Percentiles rank a stretch among this genome's conserved stretches.
These are phyloP conservation scores for Aspergillus nomiae DNA, from an alignment of 2,329 filamentous ascomycete genomes.

Conservation along the genomic window DNA sequence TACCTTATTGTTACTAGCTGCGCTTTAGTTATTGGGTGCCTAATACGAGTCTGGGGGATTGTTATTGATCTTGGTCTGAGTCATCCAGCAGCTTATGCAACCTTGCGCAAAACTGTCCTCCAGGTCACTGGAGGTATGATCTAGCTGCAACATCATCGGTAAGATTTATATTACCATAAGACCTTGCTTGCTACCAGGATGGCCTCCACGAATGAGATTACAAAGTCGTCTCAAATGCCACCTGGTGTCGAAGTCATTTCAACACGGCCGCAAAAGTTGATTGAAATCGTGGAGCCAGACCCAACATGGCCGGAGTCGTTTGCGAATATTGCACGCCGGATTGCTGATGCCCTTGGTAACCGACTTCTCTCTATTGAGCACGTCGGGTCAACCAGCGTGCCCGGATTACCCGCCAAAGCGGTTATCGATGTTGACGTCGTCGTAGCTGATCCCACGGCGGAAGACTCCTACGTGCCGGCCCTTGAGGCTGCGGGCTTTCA, in stretches of 20 bases:
- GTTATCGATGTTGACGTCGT: constrained; percentile 57
- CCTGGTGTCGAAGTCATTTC: neutral
- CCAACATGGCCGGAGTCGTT: constrained; percentile 27
- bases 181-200: neutral
- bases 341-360: constrained; percentile 20
- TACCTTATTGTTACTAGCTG: constrained; percentile 1
- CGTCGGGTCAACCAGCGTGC: constrained; percentile 55
- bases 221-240: neutral
- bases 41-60: neutral
- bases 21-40: neutral
- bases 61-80: neutral
- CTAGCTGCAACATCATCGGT: neutral
- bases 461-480: constrained; percentile 45
- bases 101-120: neutral
- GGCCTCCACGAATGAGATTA: neutral
- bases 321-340: constrained; percentile 18
- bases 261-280: constrained; percentile 10
- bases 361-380: constrained; percentile 43
- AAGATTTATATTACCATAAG: neutral
- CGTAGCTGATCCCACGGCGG: constrained; percentile 43
- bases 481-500: constrained; percentile 51
- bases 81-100: neutral
- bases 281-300: constrained; percentile 27
- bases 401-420: constrained; percentile 53
- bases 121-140: neutral